These are phyloP conservation scores for Yarrowia divulgata DNA, from an alignment of 805 yeast genomes.

Conservation along the genomic window DNA sequence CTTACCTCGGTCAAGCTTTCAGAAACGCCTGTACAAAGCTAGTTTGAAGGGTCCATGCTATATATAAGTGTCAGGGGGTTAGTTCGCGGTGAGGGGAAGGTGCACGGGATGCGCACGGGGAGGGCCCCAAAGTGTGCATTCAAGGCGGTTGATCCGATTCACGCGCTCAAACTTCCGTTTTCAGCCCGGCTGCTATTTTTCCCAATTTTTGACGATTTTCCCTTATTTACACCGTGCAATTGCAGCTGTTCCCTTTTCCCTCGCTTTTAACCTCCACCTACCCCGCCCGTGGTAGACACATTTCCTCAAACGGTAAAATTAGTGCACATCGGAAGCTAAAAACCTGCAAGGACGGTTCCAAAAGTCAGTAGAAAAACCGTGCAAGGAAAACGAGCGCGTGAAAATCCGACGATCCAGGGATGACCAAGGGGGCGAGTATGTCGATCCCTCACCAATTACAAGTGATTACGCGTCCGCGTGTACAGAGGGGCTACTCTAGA, in stretches of 20 bases:
- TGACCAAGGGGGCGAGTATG: not conserved
- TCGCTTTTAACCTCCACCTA: not conserved
- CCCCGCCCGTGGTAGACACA: slow-evolving; percentile 27
- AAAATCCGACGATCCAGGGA: slow-evolving; percentile 29
- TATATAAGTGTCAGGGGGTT: slow-evolving; percentile 24
- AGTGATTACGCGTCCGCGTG: not conserved
- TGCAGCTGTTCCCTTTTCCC: too few species aligned
- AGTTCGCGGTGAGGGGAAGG: not conserved
- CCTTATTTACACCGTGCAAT: not conserved
- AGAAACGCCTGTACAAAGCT: not conserved
- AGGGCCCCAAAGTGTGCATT: not conserved
- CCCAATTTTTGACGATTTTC: not conserved
- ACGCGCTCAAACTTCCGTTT: not conserved
- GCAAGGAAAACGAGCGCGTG: slow-evolving; percentile 15
- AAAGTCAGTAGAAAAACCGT: not conserved
- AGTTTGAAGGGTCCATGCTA: not conserved
- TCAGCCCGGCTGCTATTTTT: not conserved
- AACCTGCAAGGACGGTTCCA: slow-evolving; percentile 8
- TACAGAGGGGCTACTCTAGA: too few species aligned
- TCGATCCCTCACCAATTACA: not conserved
- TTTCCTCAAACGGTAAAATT: slow-evolving; percentile 15
- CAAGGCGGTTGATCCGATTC: not conserved
- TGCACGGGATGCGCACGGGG: not conserved
- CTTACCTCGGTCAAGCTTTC: slow-evolving; percentile 34
- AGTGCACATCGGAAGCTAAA: slow-evolving; percentile 5